A percentile compares a stretch with the other conserved stretches of the same genome.
Conservation (phyloP, 2,329 filamentous ascomycete genomes). For the Fonsecaea pugnacius region DNA sequence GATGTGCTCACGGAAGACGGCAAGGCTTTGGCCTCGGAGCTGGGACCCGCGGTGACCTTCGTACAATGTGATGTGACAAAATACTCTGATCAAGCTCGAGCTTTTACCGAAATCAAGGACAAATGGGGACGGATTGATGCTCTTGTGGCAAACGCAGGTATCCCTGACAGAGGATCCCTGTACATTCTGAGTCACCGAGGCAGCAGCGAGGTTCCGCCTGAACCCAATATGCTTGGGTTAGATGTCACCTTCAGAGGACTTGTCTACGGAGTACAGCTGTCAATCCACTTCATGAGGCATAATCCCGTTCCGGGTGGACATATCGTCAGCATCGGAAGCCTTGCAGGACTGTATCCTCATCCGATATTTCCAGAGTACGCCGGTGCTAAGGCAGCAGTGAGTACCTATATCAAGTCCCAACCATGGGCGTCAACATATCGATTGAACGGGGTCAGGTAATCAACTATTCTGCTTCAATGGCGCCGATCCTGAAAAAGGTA, state of each 20-base stretch:
- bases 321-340: conserved; percentile 53
- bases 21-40: no score
- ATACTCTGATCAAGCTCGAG: no score
- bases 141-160: no score
- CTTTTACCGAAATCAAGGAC: no score
- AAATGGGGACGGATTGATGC: no score
- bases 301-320: conserved; percentile 51
- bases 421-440: conserved; percentile 34
- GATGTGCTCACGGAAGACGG: no score
- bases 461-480: conserved; percentile 47
- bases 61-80: no score
- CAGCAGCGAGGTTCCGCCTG: conserved; percentile 47
- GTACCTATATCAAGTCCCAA: conserved; percentile 19
- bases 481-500: conserved; percentile 45
- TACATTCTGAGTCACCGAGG: no score
- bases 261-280: conserved; percentile 55
- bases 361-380: conserved; percentile 55
- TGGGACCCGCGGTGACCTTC: no score
- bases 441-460: conserved; percentile 25
- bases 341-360: conserved; percentile 52
- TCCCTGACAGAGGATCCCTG: no score
- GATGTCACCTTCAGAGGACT: conserved; percentile 59
- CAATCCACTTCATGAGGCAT: conserved; percentile 60
- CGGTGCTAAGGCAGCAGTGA: conserved; percentile 57
- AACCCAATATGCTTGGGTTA: conserved; percentile 52